A percentile compares a stretch with the other conserved stretches of the same genome.
Evolutionary conservation across 768 basidiomycete genomes (phyloP).

Genomic region (Tylopilus plumbeoviolaceoides): DNA sequence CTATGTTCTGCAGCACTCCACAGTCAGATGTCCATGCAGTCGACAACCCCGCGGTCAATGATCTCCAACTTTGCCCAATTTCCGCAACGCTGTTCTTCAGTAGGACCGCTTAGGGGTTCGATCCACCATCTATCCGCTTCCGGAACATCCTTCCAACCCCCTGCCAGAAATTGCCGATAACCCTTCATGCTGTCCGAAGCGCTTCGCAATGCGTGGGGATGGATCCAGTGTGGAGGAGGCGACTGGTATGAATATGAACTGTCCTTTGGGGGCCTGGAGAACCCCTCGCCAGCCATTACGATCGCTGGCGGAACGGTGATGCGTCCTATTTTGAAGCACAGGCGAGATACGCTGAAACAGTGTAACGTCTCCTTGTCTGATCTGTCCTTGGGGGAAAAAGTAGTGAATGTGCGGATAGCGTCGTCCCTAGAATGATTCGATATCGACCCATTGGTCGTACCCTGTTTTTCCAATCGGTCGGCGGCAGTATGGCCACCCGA

Average conservation of each 20-base stretch:
- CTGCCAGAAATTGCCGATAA: conserved; percentile 44
- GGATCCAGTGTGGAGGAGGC: conserved; percentile 13
- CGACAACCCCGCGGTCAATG: conserved; percentile 1
- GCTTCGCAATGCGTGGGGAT: conserved; percentile 7
- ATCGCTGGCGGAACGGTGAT: conserved; percentile 69
- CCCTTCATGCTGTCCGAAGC: conserved; percentile 21
- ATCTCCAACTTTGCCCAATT: conserved; percentile 11
- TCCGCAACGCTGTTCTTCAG: conserved; percentile 33
- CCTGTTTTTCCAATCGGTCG: neutral
- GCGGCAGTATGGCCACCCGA: neutral
- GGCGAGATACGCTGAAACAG: conserved; percentile 54
- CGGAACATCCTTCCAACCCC: conserved; percentile 58
- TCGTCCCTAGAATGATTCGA: neutral
- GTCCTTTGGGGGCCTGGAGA: conserved; percentile 25
- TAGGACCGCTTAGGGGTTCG: conserved; percentile 40
- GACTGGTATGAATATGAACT: conserved; percentile 11
- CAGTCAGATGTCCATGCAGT: conserved; percentile 4
- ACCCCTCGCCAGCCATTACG: conserved; percentile 55
- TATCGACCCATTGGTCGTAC: neutral
- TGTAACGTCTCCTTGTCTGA: conserved; percentile 48
- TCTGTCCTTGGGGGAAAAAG: neutral
- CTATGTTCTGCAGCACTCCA: neutral
- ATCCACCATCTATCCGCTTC: conserved; percentile 65
- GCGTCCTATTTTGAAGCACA: conserved; percentile 66
- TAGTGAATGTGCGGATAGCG: neutral